These are phyloP conservation scores for Moniliophthora roreri DNA, from an alignment of 1,284 basidiomycete species.

Conservation along the genomic window DNA sequence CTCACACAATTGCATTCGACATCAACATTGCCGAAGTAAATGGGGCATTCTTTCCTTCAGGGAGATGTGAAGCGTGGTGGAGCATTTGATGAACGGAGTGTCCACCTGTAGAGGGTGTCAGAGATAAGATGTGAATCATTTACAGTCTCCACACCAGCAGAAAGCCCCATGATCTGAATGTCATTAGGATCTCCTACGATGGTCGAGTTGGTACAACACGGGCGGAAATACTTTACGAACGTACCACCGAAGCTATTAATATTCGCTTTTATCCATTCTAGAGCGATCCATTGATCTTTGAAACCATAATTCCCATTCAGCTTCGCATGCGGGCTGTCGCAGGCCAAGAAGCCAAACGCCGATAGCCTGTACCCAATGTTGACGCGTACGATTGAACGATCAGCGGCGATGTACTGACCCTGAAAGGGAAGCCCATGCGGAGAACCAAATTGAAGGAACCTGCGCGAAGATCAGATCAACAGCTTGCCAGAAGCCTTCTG, in stretches of 20 bases:
- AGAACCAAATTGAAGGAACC: slow-evolving; percentile 81
- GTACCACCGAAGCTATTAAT: slow-evolving; percentile 61
- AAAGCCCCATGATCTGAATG: slow-evolving; percentile 65
- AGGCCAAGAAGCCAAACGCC: slow-evolving; percentile 73
- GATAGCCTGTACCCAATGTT: slow-evolving; percentile 73
- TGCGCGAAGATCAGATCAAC: slow-evolving; percentile 24
- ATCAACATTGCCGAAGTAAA: slow-evolving; percentile 67
- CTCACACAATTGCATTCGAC: slow-evolving; percentile 72
- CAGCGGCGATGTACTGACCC: slow-evolving; percentile 65
- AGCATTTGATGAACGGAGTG: slow-evolving; percentile 77
- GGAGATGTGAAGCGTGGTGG: slow-evolving; percentile 67
- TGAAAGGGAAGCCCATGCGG: slow-evolving; percentile 58
- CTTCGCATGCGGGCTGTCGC: slow-evolving; percentile 44
- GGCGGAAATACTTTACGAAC: background rate
- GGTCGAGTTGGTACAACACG: background rate
- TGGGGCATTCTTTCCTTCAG: slow-evolving; percentile 54
- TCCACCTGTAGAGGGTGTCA: slow-evolving; percentile 43
- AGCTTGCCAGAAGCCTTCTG: background rate
- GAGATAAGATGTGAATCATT: background rate
- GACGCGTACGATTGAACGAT: slow-evolving; percentile 68
- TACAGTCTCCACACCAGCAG: slow-evolving; percentile 49
- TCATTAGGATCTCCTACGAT: slow-evolving; percentile 52
- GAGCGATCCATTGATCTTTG: slow-evolving; percentile 72
- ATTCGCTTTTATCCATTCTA: slow-evolving; percentile 61
- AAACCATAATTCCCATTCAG: slow-evolving; percentile 76